phyloP scores from a whole-genome alignment of 805 yeast genomes.

The Monosporozyma siamensis region DNA sequence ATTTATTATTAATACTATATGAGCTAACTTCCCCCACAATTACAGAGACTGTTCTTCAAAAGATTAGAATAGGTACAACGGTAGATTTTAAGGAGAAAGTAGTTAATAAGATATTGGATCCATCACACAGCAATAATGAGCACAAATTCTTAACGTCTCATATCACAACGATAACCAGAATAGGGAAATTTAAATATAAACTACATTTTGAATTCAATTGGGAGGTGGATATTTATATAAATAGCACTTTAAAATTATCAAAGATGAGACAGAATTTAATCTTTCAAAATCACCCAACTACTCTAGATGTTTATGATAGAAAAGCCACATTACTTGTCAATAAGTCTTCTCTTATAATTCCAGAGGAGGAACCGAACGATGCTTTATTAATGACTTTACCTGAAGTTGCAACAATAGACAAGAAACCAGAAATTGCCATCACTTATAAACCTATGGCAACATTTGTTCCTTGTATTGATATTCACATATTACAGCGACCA shows the following conservation, averaged over 20 bases:
- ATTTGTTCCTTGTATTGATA: conserved; percentile 22
- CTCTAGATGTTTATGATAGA: conserved; percentile 5
- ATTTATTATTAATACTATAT: conserved; percentile 20
- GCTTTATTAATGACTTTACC: not conserved
- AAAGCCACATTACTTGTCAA: conserved; percentile 7
- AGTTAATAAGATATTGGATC: conserved; percentile 7
- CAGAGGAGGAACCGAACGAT: conserved; percentile 1
- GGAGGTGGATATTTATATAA: conserved; percentile 26
- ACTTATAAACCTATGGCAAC: conserved; percentile 18
- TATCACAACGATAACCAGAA: conserved; percentile 19
- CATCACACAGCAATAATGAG: not conserved
- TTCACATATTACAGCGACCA: conserved; percentile 27
- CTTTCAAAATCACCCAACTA: conserved; percentile 7
- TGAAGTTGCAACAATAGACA: not conserved
- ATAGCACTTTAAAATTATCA: conserved; percentile 17
- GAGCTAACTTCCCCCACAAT: conserved; percentile 21
- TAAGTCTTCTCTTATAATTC: not conserved
- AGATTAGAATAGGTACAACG: conserved; percentile 20
- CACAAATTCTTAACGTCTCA: conserved; percentile 6
- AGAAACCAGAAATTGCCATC: conserved; percentile 18
- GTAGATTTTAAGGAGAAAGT: conserved; percentile 16
- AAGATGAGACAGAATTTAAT: conserved; percentile 20
- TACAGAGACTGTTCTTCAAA: conserved; percentile 14
- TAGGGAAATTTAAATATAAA: conserved; percentile 20
- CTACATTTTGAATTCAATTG: conserved; percentile 22